Conservation (phyloP, 768 basidiomycete genomes). For the Psilocybe cubensis region DNA sequence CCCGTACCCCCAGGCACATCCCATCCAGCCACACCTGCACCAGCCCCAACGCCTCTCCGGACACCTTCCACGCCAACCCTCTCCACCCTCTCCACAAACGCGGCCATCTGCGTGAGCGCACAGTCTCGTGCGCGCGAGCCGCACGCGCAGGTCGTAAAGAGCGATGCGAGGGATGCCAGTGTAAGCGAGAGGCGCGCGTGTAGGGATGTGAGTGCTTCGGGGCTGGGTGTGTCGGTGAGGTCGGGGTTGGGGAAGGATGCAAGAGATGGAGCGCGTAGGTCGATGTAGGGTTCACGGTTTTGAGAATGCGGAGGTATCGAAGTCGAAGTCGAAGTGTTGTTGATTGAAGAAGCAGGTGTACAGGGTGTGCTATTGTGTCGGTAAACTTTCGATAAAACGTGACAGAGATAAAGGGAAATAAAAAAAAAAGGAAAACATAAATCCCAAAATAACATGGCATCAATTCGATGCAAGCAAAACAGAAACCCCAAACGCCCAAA, state of each 20-base stretch:
- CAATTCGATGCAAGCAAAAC: background rate
- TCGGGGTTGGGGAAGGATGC: background rate
- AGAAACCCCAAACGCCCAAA: background rate
- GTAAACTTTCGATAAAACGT: constrained; percentile 19
- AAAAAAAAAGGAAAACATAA: constrained; percentile 1
- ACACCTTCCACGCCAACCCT: background rate
- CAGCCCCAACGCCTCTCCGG: too few species aligned
- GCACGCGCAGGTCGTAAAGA: constrained; percentile 78
- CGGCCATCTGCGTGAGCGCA: constrained; percentile 63
- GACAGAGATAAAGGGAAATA: background rate
- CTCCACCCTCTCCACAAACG: constrained; percentile 49
- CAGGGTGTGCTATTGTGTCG: constrained; percentile 14
- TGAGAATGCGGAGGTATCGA: background rate
- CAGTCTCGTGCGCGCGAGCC: constrained; percentile 66
- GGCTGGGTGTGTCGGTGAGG: constrained; percentile 30
- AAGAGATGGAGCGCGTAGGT: too few species aligned
- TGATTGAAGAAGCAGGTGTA: background rate
- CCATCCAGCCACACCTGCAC: too few species aligned
- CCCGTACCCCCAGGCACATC: background rate
- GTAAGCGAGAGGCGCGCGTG: constrained; percentile 71
- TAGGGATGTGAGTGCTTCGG: constrained; percentile 52
- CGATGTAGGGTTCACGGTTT: background rate
- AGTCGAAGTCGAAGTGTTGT: background rate
- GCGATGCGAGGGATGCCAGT: constrained; percentile 68
- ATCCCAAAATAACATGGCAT: background rate